Conservation (phyloP, 1,139 yeast genomes). For the Arxiozyma telluris region DNA sequence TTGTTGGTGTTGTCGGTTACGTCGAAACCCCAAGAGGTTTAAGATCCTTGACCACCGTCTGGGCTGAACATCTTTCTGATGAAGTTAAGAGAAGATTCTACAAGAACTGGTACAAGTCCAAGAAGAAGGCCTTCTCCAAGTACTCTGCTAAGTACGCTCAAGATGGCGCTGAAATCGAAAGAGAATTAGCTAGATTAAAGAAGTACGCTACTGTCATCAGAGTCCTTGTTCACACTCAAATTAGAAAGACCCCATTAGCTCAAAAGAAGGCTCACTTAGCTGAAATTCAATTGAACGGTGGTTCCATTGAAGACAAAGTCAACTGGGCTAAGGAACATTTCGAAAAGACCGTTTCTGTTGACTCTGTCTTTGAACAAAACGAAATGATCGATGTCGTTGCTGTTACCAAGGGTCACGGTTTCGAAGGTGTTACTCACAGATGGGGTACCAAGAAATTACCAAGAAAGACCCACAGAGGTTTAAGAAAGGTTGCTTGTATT, state of each 20-base stretch:
- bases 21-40: conserved; percentile 99
- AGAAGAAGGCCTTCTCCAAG: conserved; percentile 99
- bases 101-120: conserved; percentile 99
- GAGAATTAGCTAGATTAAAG: conserved; percentile 96
- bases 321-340: conserved; percentile 99
- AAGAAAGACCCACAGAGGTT: conserved; percentile 99
- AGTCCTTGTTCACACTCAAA: conserved; percentile 98
- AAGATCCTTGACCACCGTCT: conserved; percentile 98
- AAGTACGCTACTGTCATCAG: conserved; percentile 98
- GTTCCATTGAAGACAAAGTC: conserved; percentile 94
- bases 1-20: conserved; percentile 99
- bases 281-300: conserved; percentile 99
- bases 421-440: conserved; percentile 99
- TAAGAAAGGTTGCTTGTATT: conserved; percentile 99
- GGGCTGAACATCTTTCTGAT: conserved; percentile 99
- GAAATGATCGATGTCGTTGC: conserved; percentile 98
- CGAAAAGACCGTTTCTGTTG: conserved; percentile 96
- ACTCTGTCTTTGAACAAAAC: conserved; percentile 95
- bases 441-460: conserved; percentile 99
- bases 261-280: conserved; percentile 99
- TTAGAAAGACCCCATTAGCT: conserved; percentile 97
- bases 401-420: conserved; percentile 99
- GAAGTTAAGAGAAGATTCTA: conserved; percentile 99
- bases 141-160: conserved; percentile 96
- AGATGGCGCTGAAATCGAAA: conserved; percentile 80